Evolutionary conservation across 2,329 filamentous ascomycete species (phyloP), one percentile per base, ranked within the genome.

Genomic region (Cytospora piceicola): DNA sequence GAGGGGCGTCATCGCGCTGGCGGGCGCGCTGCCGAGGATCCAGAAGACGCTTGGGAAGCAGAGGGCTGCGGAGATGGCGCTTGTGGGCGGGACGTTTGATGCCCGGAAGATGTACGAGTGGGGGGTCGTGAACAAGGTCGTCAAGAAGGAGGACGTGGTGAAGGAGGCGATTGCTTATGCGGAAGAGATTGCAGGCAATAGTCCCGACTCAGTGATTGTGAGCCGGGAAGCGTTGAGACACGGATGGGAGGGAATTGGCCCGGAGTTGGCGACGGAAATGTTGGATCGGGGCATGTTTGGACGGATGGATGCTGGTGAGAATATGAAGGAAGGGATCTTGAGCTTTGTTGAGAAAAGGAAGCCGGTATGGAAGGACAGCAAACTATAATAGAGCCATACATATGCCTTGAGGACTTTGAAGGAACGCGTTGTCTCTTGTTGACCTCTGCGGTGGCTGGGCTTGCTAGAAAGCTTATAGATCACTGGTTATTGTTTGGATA

Each of bases 271-370:
- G 12, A 91, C 87, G 42, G 79, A 79, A 67, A 73, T 85, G 69
- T 74, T 91, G 63, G 80, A 82, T 20, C 81, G 86, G 62, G 83
- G 82, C 1, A 84, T 88, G 80, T 89, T 85, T 72, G 79, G 79
- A 62, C 80, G 80, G 66, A 81, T 94, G 64, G 81, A 88, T 68
- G 82, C 80, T 2, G 90, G 87, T 0, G 88, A 90, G 70, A 94
- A 94, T 76, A 88, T 92, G 77, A 85, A 83, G 63, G 91, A 94
- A 77, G 92, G 91, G 0, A 80, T 94, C 24, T 80, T 75, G 77
- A 91, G 90, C 67, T 94, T 94, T 79, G 88, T 91, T 22, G 90
- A 93, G 82, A 92, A 88, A 82, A 82, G 90, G 73, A 83, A 85
- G 77, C 86, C 90, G 1, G 80, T 80, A 46, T 94, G 90, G 90